Base-by-base conservation (phyloP, 2,329 filamentous ascomycete species). In the Chrysoporthe puriensis region DNA sequence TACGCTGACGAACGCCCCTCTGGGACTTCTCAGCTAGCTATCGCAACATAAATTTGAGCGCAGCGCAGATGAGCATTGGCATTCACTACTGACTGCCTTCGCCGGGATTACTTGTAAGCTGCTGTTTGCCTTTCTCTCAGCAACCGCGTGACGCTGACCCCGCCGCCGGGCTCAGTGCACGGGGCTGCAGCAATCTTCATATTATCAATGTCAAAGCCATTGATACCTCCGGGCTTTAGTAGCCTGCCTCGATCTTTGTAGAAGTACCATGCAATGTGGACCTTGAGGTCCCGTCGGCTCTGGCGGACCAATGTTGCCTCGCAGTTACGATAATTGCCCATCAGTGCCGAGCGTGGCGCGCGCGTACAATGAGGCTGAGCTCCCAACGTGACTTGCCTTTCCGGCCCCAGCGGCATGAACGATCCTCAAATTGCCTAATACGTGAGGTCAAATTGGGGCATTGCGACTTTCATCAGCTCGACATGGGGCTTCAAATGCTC, bases 311-410 rank as follows among this genome's bases (percentile, higher is more conserved):
- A 34, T 32, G 26, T 14, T 54, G 50, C 26, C 21, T 54, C 50
- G 14, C 26, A 16, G 50, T 54, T 21, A 32, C 1, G 26, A 32
- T 54, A 5, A 14, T 13, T 52, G 48, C 21, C 32, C 26, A 54
- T 54, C 32, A 13, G 50, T 21, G 4, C 21, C 14, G 21, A 11
- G 13, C 21, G 13, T 52, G 21, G 21, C 21, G 50, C 50, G 50
- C 50, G 50, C 50, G 50, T 54, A 54, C 50, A 54, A 7, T 54
- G 50, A 54, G 50, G 50, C 50, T 54, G 50, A 54, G 50, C 50
- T 32, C 9, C 26, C 13, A 34, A 34, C 13, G 26, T 54, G 50
- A 54, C 50, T 26, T 26, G 44, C 32, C 16, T 21, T 34, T 50
- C 16, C 18, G 18, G 32, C 60, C 60, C 9, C 36, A 18, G 7